Conservation (phyloP, 2,329 filamentous ascomycete genomes). For the Acrocalymma vagum region DNA sequence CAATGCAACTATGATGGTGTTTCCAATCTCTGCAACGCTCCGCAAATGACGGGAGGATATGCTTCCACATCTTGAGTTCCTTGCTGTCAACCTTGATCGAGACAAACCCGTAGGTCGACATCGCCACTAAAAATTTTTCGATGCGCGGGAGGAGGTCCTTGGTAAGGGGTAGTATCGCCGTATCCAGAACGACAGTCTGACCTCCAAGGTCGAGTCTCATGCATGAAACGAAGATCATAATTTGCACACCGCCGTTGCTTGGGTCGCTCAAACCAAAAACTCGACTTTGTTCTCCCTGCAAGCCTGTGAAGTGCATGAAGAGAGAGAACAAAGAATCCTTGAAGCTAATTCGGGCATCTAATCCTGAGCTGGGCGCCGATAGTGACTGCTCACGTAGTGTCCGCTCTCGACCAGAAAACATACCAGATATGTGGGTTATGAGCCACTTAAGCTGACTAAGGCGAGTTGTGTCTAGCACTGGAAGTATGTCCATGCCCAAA, state of each 20-base stretch:
- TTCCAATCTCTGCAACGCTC: constrained; percentile 51
- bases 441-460: too few relatives aligned
- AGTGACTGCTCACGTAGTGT: too few relatives aligned
- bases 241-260: too few relatives aligned
- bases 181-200: constrained; percentile 41
- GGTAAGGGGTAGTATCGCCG: constrained; percentile 41
- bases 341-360: too few relatives aligned
- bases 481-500: too few relatives aligned
- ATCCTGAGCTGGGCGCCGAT: too few relatives aligned
- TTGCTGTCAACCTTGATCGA: constrained; percentile 24
- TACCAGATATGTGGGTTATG: too few relatives aligned
- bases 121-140: constrained; percentile 3
- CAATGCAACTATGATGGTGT: constrained; percentile 44
- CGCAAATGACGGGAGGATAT: constrained; percentile 19
- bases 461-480: too few relatives aligned
- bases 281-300: constrained; percentile 8
- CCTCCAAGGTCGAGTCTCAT: constrained; percentile 44
- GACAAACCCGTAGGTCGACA: neutral
- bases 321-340: constrained; percentile 33
- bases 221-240: constrained; percentile 28
- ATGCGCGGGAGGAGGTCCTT: constrained; percentile 6
- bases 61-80: constrained; percentile 21
- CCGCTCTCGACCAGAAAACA: too few relatives aligned
- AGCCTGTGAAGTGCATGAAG: constrained; percentile 28
- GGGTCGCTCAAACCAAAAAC: constrained; percentile 30